Base-by-base conservation (phyloP, 306 rosid genomes). In the Gillenia trifoliata region DNA sequence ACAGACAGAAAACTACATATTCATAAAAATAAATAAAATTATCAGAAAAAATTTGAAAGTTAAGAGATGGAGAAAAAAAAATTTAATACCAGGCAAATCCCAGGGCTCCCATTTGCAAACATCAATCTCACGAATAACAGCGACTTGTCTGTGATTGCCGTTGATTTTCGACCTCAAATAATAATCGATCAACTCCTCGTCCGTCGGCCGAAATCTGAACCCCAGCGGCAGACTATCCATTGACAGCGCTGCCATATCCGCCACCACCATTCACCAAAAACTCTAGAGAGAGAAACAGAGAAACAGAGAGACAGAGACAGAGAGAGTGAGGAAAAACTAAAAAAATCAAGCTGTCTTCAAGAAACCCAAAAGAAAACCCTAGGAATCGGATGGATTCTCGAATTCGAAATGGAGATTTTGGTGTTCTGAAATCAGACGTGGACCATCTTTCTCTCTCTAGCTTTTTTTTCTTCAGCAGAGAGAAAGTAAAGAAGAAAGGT, bases 71-170 rank as follows among this genome's bases (percentile, higher is more conserved):
- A 64, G 61, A 29, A 25, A 25, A 9, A 52, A 54, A 64, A 11
- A 17, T 22, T 34, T 25, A 52, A 16, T 90, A 95, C 99, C 93
- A 28, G 99, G 99, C 75, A 95, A 76, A 59, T 95, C 99, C 98
- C 99, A 92, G 1, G 99, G 99, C 73, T 95, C 99, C 84, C 86
- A 84, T 82, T 88, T 95, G 83, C 99, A 95, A 68, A 95, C 93
- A 86, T 95, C 99, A 57, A 95, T 84, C 41, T 95, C 99, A 25
- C 92, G 88, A 30, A 95, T 95, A 64, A 95, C 98, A 81, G 86
- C 71, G 66, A 95, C 99, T 19, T 86, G 91, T 0, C 69, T 77
- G 40, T 88, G 83, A 38, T 83, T 65, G 0, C 99, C 98, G 64
- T 92, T 90, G 88, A 92, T 89, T 86, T 95, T 95, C 64, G 56